Percentiles rank a stretch among this genome's conserved stretches.
phyloP scores from a whole-genome alignment of 2,329 filamentous ascomycete genomes.

The Aspergillus sclerotialis region DNA sequence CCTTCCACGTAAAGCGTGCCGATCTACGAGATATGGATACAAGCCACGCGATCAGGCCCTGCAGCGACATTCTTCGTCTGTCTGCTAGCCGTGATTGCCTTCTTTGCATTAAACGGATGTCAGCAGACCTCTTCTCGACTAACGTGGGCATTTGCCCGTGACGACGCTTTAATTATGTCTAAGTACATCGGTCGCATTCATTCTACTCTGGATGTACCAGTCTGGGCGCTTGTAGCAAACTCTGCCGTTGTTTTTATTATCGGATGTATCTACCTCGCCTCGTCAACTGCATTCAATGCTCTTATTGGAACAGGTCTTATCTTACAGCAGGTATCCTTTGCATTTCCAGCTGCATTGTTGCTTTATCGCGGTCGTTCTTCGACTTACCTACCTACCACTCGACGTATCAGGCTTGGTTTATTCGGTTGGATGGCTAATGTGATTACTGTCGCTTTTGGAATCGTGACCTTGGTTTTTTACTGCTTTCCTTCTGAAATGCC shows the following conservation, averaged over 20 bases:
- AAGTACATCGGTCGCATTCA: constrained; percentile 3
- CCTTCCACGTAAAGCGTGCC: constrained; percentile 2
- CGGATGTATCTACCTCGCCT: constrained; percentile 9
- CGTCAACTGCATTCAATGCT: constrained; percentile 8
- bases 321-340: constrained; percentile 5
- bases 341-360: constrained; percentile 19
- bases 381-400: constrained; percentile 10
- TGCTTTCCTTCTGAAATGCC: constrained; percentile 21
- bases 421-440: constrained; percentile 23
- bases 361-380: constrained; percentile 19
- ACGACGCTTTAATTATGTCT: constrained; percentile 4
- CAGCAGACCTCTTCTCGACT: constrained; percentile 21
- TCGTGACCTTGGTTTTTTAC: constrained; percentile 23
- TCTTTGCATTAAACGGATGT: constrained; percentile 14
- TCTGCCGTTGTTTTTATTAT: constrained; percentile 7
- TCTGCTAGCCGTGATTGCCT: constrained; percentile 1
- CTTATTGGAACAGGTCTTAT: constrained; percentile 6
- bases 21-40: constrained; percentile 9
- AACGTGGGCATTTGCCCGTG: constrained; percentile 22
- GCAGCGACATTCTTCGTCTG: constrained; percentile 5
- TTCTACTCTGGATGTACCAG: constrained; percentile 10
- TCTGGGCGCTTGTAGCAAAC: constrained; percentile 15
- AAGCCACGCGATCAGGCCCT: constrained; percentile 2
- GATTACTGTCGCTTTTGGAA: constrained; percentile 15
- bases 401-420: constrained; percentile 11